Evolutionary conservation across 2,329 filamentous ascomycete species (phyloP).

Genomic region (Botrytis deweyae): DNA sequence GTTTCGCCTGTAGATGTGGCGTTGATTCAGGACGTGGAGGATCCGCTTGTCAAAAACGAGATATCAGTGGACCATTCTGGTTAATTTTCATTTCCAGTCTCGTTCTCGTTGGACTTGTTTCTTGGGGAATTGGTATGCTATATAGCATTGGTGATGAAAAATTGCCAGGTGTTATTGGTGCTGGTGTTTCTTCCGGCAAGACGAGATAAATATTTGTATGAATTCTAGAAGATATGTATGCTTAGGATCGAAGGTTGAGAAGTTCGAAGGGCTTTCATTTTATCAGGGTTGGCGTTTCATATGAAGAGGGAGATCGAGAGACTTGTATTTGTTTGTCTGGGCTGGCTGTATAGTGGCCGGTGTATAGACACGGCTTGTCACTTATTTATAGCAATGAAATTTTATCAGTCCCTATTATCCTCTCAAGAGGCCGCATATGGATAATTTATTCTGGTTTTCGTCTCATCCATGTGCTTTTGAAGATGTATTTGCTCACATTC

Average conservation of each 20-base stretch:
- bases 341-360: slow-evolving; percentile 17
- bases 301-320: slow-evolving; percentile 12
- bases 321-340: slow-evolving; percentile 18
- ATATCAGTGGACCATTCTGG: slow-evolving; percentile 87
- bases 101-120: slow-evolving; percentile 64
- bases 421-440: background rate
- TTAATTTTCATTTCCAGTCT: slow-evolving; percentile 76
- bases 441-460: background rate
- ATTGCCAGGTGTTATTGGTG: slow-evolving; percentile 92
- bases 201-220: slow-evolving; percentile 31
- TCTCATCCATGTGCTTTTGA: background rate
- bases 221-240: slow-evolving; percentile 18
- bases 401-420: background rate
- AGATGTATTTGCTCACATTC: background rate
- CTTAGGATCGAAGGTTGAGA: slow-evolving; percentile 14
- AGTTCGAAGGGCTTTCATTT: slow-evolving; percentile 5
- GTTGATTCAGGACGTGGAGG: slow-evolving; percentile 52
- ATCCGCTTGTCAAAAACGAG: slow-evolving; percentile 83
- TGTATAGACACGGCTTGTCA: slow-evolving; percentile 9
- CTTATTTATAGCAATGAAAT: slow-evolving; percentile 16
- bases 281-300: slow-evolving; percentile 15
- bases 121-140: slow-evolving; percentile 72
- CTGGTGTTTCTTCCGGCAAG: slow-evolving; percentile 75
- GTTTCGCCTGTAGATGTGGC: slow-evolving; percentile 77
- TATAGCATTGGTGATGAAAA: slow-evolving; percentile 83